Conservation (phyloP, 1,284 basidiomycete genomes). For the Phlebopus sp. region DNA sequence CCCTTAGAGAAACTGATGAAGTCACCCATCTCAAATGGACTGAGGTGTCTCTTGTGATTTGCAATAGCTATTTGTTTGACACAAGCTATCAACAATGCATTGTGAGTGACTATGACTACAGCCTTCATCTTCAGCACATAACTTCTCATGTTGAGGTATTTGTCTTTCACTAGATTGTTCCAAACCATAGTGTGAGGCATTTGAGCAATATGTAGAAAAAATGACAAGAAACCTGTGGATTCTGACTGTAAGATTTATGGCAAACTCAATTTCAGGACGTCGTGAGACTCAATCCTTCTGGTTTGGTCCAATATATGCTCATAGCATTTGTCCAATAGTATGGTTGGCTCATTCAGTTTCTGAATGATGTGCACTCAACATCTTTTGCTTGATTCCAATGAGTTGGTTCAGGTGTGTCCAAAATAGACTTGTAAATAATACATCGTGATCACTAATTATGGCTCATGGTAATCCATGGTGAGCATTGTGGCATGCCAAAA, state of each 20-base stretch:
- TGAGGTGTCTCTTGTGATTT: constrained; percentile 21
- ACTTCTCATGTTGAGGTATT: constrained; percentile 25
- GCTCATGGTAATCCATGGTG: too few species aligned
- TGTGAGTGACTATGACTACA: constrained; percentile 31
- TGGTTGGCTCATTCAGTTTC: too few species aligned
- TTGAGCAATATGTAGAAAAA: constrained; percentile 27
- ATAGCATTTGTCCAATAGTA: too few species aligned
- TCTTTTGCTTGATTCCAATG: too few species aligned
- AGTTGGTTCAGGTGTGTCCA: too few species aligned
- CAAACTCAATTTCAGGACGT: constrained; percentile 20
- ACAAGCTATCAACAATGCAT: constrained; percentile 29
- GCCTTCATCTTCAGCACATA: constrained; percentile 27
- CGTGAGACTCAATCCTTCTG: constrained; percentile 15
- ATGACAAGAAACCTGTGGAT: constrained; percentile 14
- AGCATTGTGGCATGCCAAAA: neutral
- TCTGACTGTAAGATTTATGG: constrained; percentile 13
- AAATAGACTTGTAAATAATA: too few species aligned
- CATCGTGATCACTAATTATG: too few species aligned
- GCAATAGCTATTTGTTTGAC: constrained; percentile 30
- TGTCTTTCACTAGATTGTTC: constrained; percentile 12
- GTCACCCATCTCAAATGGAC: constrained; percentile 24
- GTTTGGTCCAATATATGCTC: too few species aligned
- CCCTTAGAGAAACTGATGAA: constrained; percentile 22
- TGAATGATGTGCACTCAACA: too few species aligned
- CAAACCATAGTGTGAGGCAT: too few species aligned